Evolutionary conservation across 148 eudicot species (phyloP).

Genomic region (Camellia sinensis): DNA sequence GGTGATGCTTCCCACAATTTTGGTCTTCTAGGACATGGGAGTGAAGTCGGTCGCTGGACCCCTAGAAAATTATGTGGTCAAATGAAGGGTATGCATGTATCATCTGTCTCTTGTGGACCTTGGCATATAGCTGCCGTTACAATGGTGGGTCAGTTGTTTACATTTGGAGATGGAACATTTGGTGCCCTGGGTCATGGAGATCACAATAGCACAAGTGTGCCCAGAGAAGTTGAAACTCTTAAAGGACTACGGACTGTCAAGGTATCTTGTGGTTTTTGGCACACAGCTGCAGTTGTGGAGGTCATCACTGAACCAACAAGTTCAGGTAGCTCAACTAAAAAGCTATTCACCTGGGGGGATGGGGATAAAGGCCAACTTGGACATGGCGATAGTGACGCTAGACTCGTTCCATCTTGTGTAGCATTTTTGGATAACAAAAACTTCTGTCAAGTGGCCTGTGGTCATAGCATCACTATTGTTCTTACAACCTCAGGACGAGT

Average conservation of each 20-base stretch:
- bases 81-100: slow-evolving; percentile 55
- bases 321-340: slow-evolving; percentile 46
- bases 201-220: slow-evolving; percentile 39
- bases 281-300: slow-evolving; percentile 71
- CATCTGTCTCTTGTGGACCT: slow-evolving; percentile 71
- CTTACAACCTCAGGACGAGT: slow-evolving; percentile 70
- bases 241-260: slow-evolving; percentile 55
- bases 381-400: slow-evolving; percentile 64
- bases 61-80: slow-evolving; percentile 57
- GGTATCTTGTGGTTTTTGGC: slow-evolving; percentile 77
- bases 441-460: slow-evolving; percentile 74
- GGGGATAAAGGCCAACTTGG: slow-evolving; percentile 79
- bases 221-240: slow-evolving; percentile 58
- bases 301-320: slow-evolving; percentile 40
- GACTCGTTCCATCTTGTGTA: slow-evolving; percentile 57
- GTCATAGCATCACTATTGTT: slow-evolving; percentile 68
- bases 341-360: slow-evolving; percentile 81
- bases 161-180: slow-evolving; percentile 80
- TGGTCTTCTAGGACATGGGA: slow-evolving; percentile 67
- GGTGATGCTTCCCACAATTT: slow-evolving; percentile 55
- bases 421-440: slow-evolving; percentile 39
- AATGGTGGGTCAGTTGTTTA: slow-evolving; percentile 58
- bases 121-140: slow-evolving; percentile 73
- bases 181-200: slow-evolving; percentile 84
- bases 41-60: slow-evolving; percentile 51